These are phyloP conservation scores for Anastatica hierochuntica DNA, from an alignment of 345 rosid species.

Conservation along the genomic window DNA sequence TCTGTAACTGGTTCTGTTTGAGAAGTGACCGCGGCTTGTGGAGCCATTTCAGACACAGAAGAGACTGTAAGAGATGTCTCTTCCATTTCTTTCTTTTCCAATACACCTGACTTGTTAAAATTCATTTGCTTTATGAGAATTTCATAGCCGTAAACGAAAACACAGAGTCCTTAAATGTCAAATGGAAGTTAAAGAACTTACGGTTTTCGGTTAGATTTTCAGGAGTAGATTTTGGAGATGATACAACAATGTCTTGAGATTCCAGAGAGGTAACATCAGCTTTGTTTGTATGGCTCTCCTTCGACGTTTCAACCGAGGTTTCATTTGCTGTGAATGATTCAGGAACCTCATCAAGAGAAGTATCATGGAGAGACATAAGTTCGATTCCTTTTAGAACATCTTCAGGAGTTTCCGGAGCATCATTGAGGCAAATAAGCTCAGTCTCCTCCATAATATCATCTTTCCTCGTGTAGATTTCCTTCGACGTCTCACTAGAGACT, in stretches of 20 bases:
- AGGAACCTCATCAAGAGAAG: conserved; percentile 11
- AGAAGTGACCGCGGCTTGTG: background rate
- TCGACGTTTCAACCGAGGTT: conserved; percentile 17
- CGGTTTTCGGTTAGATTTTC: conserved; percentile 36
- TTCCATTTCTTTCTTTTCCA: conserved; percentile 26
- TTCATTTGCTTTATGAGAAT: conserved; percentile 6
- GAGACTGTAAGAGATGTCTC: conserved; percentile 28
- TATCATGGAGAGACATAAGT: conserved; percentile 13
- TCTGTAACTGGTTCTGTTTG: conserved; percentile 11
- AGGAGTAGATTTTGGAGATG: conserved; percentile 21
- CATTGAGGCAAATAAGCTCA: no score
- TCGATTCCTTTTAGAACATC: conserved; percentile 13
- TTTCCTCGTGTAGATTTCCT: conserved; percentile 23
- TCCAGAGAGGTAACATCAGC: conserved; percentile 7
- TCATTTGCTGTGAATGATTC: conserved; percentile 22
- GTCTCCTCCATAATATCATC: background rate
- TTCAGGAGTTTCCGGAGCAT: no score
- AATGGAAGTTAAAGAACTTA: conserved; percentile 28
- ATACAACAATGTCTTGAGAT: conserved; percentile 18
- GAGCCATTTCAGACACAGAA: conserved; percentile 22
- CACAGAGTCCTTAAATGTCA: background rate
- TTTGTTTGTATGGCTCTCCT: conserved; percentile 20
- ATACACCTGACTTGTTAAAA: conserved; percentile 27
- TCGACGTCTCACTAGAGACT: background rate
- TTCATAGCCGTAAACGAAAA: no score